Base-by-base conservation (phyloP, 768 basidiomycete genomes). In the Termitomyces sp. region DNA sequence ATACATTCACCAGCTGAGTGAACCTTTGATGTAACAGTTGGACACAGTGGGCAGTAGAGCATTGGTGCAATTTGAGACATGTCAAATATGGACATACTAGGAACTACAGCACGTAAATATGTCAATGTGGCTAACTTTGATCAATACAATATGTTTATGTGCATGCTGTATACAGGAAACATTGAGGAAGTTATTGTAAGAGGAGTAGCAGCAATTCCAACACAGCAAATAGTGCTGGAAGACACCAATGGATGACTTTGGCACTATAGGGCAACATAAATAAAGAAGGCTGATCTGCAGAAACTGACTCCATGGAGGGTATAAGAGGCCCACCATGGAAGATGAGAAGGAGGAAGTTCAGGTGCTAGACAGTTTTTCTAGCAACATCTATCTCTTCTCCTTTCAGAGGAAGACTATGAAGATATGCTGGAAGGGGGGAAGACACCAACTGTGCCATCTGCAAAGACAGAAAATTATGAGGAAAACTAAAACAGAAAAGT, bases 81-180 rank as follows among this genome's bases (percentile, higher is more conserved):
- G 19, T 43, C 25, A 43, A 43, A n/a, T 3, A 61, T 34, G 11
- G 34, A 2, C 10, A 12, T 34, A 12, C 34, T 4, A 34, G 34
- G 34, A 3, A 34, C 34, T 11, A 34, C 28, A 3, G 8, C 28
- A 28, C 8, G 28, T 7, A 28, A 61, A 7, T 72, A 73, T 40
- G 60, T 73, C 2, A 69, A 75, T 50, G 59, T 76, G 1, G 63
- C 61, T 0, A 76, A 75, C 40, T 61, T 76, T 10, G 70, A 74
- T 46, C 55, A 56, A 4, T 76, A 75, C 52, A 69, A 75, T 37
- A 55, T 67, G 45, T 67, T 77, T 0, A 60, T 77, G 0, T 71
- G 76, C 0, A 71, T 65, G 2, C 69, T 69, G 2, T 76, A 72
- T 44, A 68, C 73, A 47, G 50, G 0, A 47, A 55, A 19, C 59